These are phyloP conservation scores for Penstemon davidsonii DNA, from an alignment of 257 asterid species.

Conservation along the genomic window DNA sequence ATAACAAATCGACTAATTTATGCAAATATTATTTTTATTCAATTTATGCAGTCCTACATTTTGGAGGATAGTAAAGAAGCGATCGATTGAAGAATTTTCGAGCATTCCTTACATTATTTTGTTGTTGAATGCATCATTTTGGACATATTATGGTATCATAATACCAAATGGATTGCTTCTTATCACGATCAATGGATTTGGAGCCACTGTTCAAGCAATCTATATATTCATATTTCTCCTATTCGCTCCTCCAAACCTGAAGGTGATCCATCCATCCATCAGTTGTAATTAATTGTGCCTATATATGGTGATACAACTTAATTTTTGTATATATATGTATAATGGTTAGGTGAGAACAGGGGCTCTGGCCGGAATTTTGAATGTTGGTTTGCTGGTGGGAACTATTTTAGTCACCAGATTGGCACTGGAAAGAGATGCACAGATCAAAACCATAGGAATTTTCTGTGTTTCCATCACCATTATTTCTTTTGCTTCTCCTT, in stretches of 20 bases:
- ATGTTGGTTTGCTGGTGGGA: constrained; percentile 21
- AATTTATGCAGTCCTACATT: constrained; percentile 34
- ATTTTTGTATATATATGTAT: neutral
- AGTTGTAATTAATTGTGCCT: too few relatives aligned
- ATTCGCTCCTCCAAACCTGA: constrained; percentile 36
- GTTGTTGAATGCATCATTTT: constrained; percentile 33
- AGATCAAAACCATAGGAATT: constrained; percentile 26
- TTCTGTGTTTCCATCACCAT: constrained; percentile 28
- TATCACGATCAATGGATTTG: constrained; percentile 41
- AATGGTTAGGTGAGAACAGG: constrained; percentile 22
- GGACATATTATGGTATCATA: constrained; percentile 43
- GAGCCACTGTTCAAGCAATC: constrained; percentile 26
- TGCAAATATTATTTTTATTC: neutral
- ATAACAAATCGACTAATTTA: neutral
- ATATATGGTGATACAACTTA: too few relatives aligned
- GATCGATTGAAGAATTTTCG: constrained; percentile 39
- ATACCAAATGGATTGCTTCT: constrained; percentile 36
- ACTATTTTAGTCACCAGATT: constrained; percentile 21
- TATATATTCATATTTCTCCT: constrained; percentile 32
- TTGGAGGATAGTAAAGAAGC: constrained; percentile 30
- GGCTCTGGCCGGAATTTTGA: constrained; percentile 10
- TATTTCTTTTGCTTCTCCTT: constrained; percentile 34
- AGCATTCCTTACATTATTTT: constrained; percentile 42
- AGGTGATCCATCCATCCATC: constrained; percentile 19
- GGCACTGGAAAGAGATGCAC: constrained; percentile 18